A percentile compares a stretch with the other conserved stretches of the same genome.
Conservation (phyloP, 179 eudicot genomes). For the Pouteria campechiana region DNA sequence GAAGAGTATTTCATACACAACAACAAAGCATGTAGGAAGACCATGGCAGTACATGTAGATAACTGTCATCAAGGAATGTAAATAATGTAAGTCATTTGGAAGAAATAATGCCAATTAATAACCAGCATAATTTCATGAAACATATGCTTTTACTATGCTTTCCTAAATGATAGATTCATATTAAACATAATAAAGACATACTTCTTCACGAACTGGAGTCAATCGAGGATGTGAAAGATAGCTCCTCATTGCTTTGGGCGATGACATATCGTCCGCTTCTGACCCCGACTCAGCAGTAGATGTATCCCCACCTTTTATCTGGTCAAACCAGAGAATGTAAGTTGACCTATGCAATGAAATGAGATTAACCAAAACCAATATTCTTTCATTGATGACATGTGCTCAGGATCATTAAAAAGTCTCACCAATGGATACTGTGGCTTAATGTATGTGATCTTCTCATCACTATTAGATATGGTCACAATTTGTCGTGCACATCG, state of each 20-base stretch:
- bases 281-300: constrained; percentile 96
- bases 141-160: too few relatives aligned
- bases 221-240: constrained; percentile 67
- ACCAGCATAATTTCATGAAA: too few relatives aligned
- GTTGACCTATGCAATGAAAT: constrained; percentile 1
- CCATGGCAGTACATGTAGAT: too few relatives aligned
- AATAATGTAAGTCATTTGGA: too few relatives aligned
- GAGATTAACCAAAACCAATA: not conserved
- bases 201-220: constrained; percentile 99
- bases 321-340: constrained; percentile 17
- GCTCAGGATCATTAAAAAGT: not conserved
- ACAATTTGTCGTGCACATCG: constrained; percentile 77
- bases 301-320: constrained; percentile 85
- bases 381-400: too few relatives aligned
- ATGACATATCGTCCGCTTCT: constrained; percentile 93
- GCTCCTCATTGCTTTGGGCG: constrained; percentile 67
- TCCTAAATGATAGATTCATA: too few relatives aligned
- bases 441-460: constrained; percentile 85
- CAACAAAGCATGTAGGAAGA: too few relatives aligned
- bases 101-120: too few relatives aligned
- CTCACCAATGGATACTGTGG: constrained; percentile 66
- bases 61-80: too few relatives aligned
- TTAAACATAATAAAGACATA: too few relatives aligned
- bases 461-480: constrained; percentile 82
- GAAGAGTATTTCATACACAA: too few relatives aligned